Base-by-base conservation (phyloP, 2,329 filamentous ascomycete genomes). In the Aspergillus costaricaensis region DNA sequence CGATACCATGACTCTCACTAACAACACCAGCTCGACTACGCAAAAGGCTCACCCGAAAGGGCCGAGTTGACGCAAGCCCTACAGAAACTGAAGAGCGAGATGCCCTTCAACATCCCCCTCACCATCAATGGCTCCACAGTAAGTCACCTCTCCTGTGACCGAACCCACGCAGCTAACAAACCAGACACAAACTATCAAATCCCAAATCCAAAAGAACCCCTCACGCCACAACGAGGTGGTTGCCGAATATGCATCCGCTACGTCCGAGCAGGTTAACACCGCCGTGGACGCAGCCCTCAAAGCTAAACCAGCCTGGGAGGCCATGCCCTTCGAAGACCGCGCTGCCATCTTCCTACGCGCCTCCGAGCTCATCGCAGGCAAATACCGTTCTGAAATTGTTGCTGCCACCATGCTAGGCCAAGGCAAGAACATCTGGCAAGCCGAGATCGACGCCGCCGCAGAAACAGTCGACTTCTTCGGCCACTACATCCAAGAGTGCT, bases 361-460 rank as follows among this genome's bases (percentile, higher is more conserved):
- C 2, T 94, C 94, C 36, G 93, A 97, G 74, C 83, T 98, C 62
- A 86, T 98, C 66, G 83, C 90, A 54, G 90, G 86, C 65, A 98
- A 97, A 80, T 97, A 98, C 80, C 86, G 94, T 73, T 96, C 96
- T 78, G 92, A 96, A 56, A 86, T 98, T 69, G 96, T 97, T 89
- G 93, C 94, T 4, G 88, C 92, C 32, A 97, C 94, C 5, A 96
- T 98, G 87, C 82, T 96, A 19, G 94, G 94, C 63, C 94, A 98
- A 79, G 94, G 94, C 70, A 98, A 98, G 86, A 98, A 97, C 75
- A 92, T 91, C 48, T 97, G 92, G 92, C 94, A 98, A 79, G 94
- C 94, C n/a, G 94, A 98, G 83, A 97, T 98, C 65, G 94, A 98
- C 77, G 85, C 92, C 41, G 93, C 93, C 17, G 94, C 94, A 10